A percentile compares a stretch with the other conserved stretches of the same genome.
These are phyloP conservation scores for Sergeia podlipaevii DNA, from an alignment of 208 protist species.

Conservation along the genomic window DNA sequence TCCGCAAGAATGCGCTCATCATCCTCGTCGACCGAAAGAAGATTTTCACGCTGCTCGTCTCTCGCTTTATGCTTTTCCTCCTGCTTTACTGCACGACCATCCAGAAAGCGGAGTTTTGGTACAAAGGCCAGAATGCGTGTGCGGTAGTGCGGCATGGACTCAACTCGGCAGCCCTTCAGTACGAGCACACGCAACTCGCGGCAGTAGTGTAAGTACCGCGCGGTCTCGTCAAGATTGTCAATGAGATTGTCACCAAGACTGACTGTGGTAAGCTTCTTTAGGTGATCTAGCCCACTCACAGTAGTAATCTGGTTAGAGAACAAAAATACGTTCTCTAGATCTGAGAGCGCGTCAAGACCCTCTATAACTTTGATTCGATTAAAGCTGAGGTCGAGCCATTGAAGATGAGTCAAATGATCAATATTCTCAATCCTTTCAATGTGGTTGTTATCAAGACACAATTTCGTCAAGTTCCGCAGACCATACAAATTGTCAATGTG, in stretches of 20 bases:
- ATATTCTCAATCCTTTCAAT: conserved; percentile 92
- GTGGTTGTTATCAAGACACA: conserved; percentile 95
- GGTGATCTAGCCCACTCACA: conserved; percentile 60
- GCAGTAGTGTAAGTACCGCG: conserved; percentile 76
- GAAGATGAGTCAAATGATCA: conserved; percentile 69
- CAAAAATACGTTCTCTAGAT: conserved; percentile 89
- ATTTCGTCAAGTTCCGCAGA: conserved; percentile 83
- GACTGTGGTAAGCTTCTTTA: conserved; percentile 79
- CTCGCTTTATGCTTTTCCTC: conserved; percentile 46
- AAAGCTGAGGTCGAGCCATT: conserved; percentile 92
- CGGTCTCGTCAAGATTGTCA: conserved; percentile 78
- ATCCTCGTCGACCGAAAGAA: conserved; percentile 76
- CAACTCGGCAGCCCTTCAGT: conserved; percentile 67
- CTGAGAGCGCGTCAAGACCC: conserved; percentile 70
- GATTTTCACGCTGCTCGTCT: conserved; percentile 79
- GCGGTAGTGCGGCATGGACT: conserved; percentile 55
- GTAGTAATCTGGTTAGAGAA: conserved; percentile 83
- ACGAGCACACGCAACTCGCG: conserved; percentile 78
- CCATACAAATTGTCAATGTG: conserved; percentile 90
- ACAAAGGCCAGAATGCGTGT: conserved; percentile 71
- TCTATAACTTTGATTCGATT: conserved; percentile 93
- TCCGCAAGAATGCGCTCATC: conserved; percentile 41
- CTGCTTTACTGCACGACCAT: conserved; percentile 41
- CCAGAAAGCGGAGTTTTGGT: conserved; percentile 60
- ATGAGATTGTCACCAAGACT: conserved; percentile 94